Percentiles rank a stretch among this genome's conserved stretches.
phyloP scores from a whole-genome alignment of 148 eudicot genomes.

The Rhododendron simsii region DNA sequence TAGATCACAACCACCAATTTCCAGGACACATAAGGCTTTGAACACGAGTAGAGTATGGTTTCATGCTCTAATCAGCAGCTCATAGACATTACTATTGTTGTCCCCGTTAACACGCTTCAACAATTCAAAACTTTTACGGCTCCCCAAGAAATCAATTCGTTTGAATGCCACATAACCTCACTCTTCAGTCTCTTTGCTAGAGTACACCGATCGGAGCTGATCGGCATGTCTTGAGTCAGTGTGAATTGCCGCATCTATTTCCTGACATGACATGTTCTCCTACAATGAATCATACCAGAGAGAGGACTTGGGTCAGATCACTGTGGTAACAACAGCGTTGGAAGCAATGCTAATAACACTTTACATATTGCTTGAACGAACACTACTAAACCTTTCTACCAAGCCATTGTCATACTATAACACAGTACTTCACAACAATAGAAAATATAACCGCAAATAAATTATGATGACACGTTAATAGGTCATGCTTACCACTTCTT shows the following conservation, averaged over 20 bases:
- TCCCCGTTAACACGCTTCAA: slow-evolving; percentile 84
- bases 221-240: slow-evolving; percentile 91
- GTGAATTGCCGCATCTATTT: slow-evolving; percentile 82
- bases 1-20: not conserved
- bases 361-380: not conserved
- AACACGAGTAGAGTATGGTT: not conserved
- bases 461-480: not conserved
- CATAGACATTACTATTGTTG: slow-evolving; percentile 72
- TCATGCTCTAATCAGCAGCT: slow-evolving; percentile 70
- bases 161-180: slow-evolving; percentile 43
- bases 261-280: slow-evolving; percentile 71
- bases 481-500: not conserved
- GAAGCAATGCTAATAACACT: not conserved
- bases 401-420: not conserved
- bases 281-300: slow-evolving; percentile 19
- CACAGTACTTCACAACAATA: not conserved
- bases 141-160: slow-evolving; percentile 78
- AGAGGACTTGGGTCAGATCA: not conserved
- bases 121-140: slow-evolving; percentile 87
- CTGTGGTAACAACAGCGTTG: not conserved
- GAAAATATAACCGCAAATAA: not conserved
- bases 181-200: slow-evolving; percentile 43
- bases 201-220: slow-evolving; percentile 60
- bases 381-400: slow-evolving; percentile 4
- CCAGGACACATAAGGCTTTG: not conserved